phyloP scores from a whole-genome alignment of 1,139 yeast species.

The Fermentozyma sake region DNA sequence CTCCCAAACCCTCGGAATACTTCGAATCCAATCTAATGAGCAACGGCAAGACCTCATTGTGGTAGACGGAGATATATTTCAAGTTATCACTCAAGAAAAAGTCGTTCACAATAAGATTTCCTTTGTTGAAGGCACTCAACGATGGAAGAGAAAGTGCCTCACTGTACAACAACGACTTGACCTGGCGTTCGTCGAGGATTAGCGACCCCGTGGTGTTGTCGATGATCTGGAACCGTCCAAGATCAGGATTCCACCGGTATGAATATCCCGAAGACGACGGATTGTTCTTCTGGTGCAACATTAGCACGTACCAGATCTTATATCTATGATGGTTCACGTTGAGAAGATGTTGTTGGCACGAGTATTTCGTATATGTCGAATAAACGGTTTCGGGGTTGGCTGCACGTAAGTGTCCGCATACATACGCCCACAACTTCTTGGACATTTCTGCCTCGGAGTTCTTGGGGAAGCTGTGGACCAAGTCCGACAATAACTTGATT shows the following conservation, averaged over 20 bases:
- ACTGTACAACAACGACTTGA: conserved; percentile 31
- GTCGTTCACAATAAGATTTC: conserved; percentile 34
- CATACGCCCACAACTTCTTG: conserved; percentile 38
- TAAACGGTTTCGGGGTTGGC: conserved; percentile 41
- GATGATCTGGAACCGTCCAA: conserved; percentile 33
- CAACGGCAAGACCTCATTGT: conserved; percentile 35
- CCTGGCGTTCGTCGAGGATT: conserved; percentile 28
- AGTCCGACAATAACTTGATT: conserved; percentile 31
- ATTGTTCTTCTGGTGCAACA: conserved; percentile 25
- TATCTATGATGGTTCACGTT: conserved; percentile 38
- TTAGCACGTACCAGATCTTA: conserved; percentile 32
- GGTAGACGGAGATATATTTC: conserved; percentile 35
- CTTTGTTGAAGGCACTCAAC: conserved; percentile 28
- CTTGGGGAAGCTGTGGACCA: conserved; percentile 33
- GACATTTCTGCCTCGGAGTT: conserved; percentile 30
- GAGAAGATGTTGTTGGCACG: conserved; percentile 36
- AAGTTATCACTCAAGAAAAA: conserved; percentile 35
- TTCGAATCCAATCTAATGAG: conserved; percentile 25
- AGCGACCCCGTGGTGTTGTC: conserved; percentile 21
- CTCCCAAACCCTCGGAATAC: conserved; percentile 29
- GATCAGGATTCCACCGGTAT: conserved; percentile 35
- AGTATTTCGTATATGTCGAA: conserved; percentile 39
- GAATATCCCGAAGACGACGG: conserved; percentile 20
- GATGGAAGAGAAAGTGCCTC: conserved; percentile 31
- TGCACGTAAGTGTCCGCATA: conserved; percentile 32